Conservation (phyloP, 768 basidiomycete species). For the Trametes elegans region DNA sequence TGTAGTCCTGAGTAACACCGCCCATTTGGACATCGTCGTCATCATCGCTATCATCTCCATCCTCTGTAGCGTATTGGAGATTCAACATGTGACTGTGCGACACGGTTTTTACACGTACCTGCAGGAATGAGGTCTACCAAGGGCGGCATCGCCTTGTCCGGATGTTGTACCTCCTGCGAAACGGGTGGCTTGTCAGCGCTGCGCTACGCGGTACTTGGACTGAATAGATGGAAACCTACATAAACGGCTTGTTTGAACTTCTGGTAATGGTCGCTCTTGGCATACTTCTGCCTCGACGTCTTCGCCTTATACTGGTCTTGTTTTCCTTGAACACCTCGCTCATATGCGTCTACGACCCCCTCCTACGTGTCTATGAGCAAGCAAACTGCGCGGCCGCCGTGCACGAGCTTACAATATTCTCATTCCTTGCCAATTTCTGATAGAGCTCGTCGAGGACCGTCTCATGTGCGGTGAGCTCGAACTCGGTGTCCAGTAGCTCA, state of each 20-base stretch:
- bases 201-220: background rate
- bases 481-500: conserved; percentile 62
- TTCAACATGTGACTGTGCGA: background rate
- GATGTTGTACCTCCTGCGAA: conserved; percentile 62
- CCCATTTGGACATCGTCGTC: conserved; percentile 91
- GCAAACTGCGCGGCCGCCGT: background rate
- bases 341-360: conserved; percentile 51
- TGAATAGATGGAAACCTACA: conserved; percentile 41
- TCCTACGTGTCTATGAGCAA: conserved; percentile 38
- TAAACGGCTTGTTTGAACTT: conserved; percentile 65
- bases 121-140: conserved; percentile 67
- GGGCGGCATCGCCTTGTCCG: conserved; percentile 71
- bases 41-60: conserved; percentile 75
- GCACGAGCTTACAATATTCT: conserved; percentile 52
- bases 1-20: conserved; percentile 78
- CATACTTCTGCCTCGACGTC: conserved; percentile 80
- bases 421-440: conserved; percentile 52
- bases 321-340: conserved; percentile 40
- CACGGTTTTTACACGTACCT: conserved; percentile 44
- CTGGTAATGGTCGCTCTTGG: conserved; percentile 55
- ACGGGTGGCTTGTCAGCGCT: background rate
- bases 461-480: conserved; percentile 59
- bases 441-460: conserved; percentile 52
- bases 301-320: conserved; percentile 50
- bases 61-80: conserved; percentile 55